Evolutionary conservation across 2,329 filamentous ascomycete genomes (phyloP).

Genomic region (Chalaropsis ovoidea): DNA sequence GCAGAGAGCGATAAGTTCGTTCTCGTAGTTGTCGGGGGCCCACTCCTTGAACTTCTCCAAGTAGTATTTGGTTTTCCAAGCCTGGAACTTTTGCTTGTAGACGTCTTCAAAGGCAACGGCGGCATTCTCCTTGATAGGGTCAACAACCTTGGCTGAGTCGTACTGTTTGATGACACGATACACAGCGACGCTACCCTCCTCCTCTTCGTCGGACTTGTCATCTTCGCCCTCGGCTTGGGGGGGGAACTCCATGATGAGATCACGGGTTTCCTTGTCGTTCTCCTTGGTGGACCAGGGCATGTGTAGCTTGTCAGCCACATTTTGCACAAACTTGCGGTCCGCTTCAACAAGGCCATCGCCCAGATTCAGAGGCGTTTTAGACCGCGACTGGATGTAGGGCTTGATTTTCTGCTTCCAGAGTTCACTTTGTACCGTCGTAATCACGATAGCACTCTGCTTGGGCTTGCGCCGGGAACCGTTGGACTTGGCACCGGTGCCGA

Average conservation of each 20-base stretch:
- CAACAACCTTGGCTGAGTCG: slow-evolving; percentile 77
- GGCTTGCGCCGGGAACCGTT: slow-evolving; percentile 33
- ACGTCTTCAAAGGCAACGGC: slow-evolving; percentile 69
- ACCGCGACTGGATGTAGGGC: slow-evolving; percentile 65
- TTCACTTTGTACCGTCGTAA: slow-evolving; percentile 71
- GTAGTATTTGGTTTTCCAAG: slow-evolving; percentile 95
- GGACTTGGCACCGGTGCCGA: slow-evolving; percentile 45
- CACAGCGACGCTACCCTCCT: slow-evolving; percentile 78
- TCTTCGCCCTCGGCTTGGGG: slow-evolving; percentile 44
- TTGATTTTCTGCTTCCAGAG: slow-evolving; percentile 73
- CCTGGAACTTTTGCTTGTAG: slow-evolving; percentile 80
- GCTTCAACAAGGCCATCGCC: slow-evolving; percentile 62
- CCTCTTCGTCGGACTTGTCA: slow-evolving; percentile 54
- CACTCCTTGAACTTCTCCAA: slow-evolving; percentile 77
- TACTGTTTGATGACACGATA: slow-evolving; percentile 80
- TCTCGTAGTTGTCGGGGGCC: slow-evolving; percentile 63
- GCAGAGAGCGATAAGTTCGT: slow-evolving; percentile 68
- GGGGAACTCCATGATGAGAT: slow-evolving; percentile 44
- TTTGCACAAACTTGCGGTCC: slow-evolving; percentile 88
- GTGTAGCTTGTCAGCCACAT: slow-evolving; percentile 57
- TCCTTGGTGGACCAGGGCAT: slow-evolving; percentile 49
- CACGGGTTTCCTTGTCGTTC: slow-evolving; percentile 46
- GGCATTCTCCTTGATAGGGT: slow-evolving; percentile 67
- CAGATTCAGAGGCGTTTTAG: slow-evolving; percentile 58
- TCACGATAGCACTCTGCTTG: slow-evolving; percentile 53